Percentiles rank a stretch among this genome's conserved stretches.
These are phyloP conservation scores for Pseudocercospora vitis DNA, from an alignment of 2,329 filamentous ascomycete species.

Conservation along the genomic window DNA sequence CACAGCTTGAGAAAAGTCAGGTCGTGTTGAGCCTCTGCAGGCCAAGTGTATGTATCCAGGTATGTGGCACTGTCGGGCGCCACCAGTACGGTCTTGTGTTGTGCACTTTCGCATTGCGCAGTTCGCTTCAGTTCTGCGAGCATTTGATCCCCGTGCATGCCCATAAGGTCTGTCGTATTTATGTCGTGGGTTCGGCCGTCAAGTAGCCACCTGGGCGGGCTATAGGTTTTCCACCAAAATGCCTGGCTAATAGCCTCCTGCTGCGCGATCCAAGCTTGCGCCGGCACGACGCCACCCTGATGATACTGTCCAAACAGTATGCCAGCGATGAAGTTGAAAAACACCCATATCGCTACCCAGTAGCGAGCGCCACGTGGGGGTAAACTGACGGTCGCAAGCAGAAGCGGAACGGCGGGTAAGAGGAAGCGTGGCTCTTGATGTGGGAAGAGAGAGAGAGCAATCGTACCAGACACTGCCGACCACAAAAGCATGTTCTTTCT, in stretches of 20 bases:
- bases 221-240: conserved; percentile 86
- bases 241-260: conserved; percentile 66
- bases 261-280: conserved; percentile 71
- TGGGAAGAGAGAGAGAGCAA: conserved; percentile 70
- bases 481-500: conserved; percentile 63
- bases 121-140: conserved; percentile 59
- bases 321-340: conserved; percentile 68
- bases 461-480: conserved; percentile 71
- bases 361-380: conserved; percentile 50
- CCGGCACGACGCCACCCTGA: conserved; percentile 74
- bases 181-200: conserved; percentile 73
- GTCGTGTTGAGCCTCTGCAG: conserved; percentile 16
- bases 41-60: conserved; percentile 56
- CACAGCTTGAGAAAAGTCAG: conserved; percentile 66
- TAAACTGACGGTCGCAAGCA: conserved; percentile 70
- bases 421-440: conserved; percentile 81
- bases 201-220: conserved; percentile 75
- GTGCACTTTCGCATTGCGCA: conserved; percentile 61
- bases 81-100: conserved; percentile 57
- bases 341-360: conserved; percentile 55
- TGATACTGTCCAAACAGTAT: conserved; percentile 78
- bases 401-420: conserved; percentile 71
- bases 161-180: conserved; percentile 72
- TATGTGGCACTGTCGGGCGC: conserved; percentile 71
- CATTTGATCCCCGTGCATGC: conserved; percentile 62